These are phyloP conservation scores for Cercospora berteroae DNA, from an alignment of 2,329 filamentous ascomycete species.

Conservation along the genomic window DNA sequence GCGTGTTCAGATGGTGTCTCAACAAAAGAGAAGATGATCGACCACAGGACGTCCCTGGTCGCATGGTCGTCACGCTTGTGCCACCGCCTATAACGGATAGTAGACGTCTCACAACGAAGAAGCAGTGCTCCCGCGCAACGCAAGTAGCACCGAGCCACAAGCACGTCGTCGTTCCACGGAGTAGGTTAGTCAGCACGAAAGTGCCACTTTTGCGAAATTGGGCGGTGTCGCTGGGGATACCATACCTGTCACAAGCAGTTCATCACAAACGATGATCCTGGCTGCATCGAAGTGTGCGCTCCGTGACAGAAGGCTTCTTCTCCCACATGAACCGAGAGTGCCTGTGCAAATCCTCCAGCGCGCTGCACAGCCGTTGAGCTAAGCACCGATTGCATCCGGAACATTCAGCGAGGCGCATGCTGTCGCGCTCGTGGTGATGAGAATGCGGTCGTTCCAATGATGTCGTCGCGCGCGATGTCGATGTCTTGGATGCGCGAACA, in stretches of 20 bases:
- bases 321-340: not conserved
- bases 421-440: not conserved
- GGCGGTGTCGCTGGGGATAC: not conserved
- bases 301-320: slow-evolving; percentile 6
- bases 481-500: not conserved
- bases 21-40: not conserved
- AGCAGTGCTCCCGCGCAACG: not conserved
- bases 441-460: not conserved
- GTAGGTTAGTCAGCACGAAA: not conserved
- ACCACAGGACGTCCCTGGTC: not conserved
- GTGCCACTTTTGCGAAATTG: not conserved
- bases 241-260: slow-evolving; percentile 9
- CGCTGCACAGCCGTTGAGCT: slow-evolving; percentile 13
- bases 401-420: not conserved
- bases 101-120: not conserved
- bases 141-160: not conserved
- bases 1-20: not conserved
- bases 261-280: not conserved
- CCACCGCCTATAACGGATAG: not conserved
- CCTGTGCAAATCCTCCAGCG: slow-evolving; percentile 9
- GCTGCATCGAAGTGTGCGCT: not conserved
- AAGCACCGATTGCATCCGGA: slow-evolving; percentile 6
- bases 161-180: not conserved
- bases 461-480: not conserved
- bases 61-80: not conserved